These are phyloP conservation scores for Auricularia heimuer DNA, from an alignment of 768 basidiomycete species.

Conservation along the genomic window DNA sequence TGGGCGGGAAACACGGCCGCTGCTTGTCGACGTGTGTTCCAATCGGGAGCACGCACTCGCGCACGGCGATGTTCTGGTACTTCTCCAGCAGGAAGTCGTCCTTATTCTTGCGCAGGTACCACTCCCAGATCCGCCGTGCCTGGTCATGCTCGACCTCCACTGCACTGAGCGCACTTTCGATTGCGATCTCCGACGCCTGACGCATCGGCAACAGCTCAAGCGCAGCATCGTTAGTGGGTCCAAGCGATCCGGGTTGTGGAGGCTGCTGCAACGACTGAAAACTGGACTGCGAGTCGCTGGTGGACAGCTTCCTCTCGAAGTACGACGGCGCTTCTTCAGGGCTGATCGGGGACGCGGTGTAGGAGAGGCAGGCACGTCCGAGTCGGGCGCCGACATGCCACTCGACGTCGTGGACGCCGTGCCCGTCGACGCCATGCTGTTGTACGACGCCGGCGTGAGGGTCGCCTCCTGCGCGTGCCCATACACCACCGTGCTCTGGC, in stretches of 20 bases:
- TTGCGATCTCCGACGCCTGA: conserved; percentile 55
- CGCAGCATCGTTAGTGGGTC: conserved; percentile 10
- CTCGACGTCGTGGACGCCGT: neutral
- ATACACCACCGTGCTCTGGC: neutral
- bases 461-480: conserved; percentile 16
- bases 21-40: conserved; percentile 49
- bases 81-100: conserved; percentile 88
- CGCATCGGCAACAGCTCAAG: conserved; percentile 37
- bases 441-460: conserved; percentile 16
- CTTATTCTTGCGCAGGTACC: conserved; percentile 80
- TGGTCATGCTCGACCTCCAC: conserved; percentile 78
- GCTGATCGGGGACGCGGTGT: neutral
- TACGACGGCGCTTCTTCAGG: conserved; percentile 6
- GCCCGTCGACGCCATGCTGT: neutral
- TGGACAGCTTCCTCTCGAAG: conserved; percentile 3
- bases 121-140: conserved; percentile 86
- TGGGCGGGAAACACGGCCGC: conserved; percentile 48
- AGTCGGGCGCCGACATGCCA: neutral
- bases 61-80: conserved; percentile 79
- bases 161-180: conserved; percentile 61
- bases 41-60: conserved; percentile 71
- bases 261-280: neutral
- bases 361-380: neutral
- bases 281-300: neutral
- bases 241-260: neutral